Evolutionary conservation across 495 filamentous ascomycete genomes (phyloP), one percentile per base, ranked within the genome.

Genomic region (Xylaria intraflava): DNA sequence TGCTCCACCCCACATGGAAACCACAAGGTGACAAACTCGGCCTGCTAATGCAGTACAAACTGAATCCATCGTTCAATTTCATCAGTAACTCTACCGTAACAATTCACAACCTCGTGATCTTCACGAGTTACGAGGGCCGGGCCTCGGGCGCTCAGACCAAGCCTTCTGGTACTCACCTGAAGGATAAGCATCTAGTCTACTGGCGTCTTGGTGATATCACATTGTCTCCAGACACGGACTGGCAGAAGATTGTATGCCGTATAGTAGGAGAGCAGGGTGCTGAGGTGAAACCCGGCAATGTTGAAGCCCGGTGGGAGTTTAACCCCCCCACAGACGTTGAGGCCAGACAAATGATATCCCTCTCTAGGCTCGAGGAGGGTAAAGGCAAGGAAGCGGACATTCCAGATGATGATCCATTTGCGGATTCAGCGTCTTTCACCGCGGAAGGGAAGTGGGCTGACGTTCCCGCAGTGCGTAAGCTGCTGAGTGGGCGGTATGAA

Each of bases 121-220:
- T 88, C 7, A 82, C 92, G 41, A 82, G 81, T 23, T 79, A 97
- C 60, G 89, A 95, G 53, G 84, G 85, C 31, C 75, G 72, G 36
- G 78, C 84, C 1, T 75, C 75, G 53, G 79, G 71, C 36, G 88
- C 83, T 58, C 85, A 87, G 63, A 85, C 81, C 12, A 90, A 88
- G 60, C 88, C 88, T 0, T 72, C 77, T 7, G 88, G 88, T 9
- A 84, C 80, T 0, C 95, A 96, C 73, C 79, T 88, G 8, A 88
- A 89, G 62, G 92, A 97, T 49, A 86, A 87, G 48, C 85, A 86
- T n/a, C 68, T 90, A 4, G 84, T 96, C 12, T 88, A 83, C 64
- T 99, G 93, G 93, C 85, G 85, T 46, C 73, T 97, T 11, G 88
- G 88, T 20, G 94, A 97, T 60, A 67, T 92, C 11, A 79, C 75